Base-by-base conservation (phyloP, 2,329 filamentous ascomycete genomes). In the Colletotrichum chrysophilum region DNA sequence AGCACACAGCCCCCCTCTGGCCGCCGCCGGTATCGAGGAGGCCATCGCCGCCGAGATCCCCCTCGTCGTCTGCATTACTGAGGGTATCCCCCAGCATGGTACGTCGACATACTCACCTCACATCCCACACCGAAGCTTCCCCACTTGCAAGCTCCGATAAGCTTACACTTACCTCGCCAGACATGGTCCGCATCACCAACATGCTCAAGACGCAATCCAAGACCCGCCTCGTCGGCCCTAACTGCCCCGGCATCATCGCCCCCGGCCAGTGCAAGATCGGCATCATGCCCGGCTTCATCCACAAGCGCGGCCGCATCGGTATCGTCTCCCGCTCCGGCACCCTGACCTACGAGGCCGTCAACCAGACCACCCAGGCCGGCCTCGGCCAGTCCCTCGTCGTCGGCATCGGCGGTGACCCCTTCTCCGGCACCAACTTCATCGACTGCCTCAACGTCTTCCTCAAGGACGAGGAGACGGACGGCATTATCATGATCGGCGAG, bases 401-500 rank as follows among this genome's bases (percentile, higher is more conserved):
- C 82, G 97, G 97, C 84, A 98, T 99, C 82, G 97, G 97, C 79
- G 97, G 97, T 88, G 97, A 99, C 88, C 97, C 97, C 82, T 99
- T 99, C 91, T 96, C 94, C 83, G 97, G 97, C 82, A 98, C 97
- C 88, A 98, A 98, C 92, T 99, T 98, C 91, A 98, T 99, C 88
- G 97, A 99, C 92, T 98, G 96, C 91, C 91, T 99, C 81, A 94
- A 95, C 85, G 95, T 98, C 84, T 99, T 99, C 93, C 92, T 98
- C 82, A 91, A 97, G 86, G 97, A 99, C 86, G 91, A 94, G 85
- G 95, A 98, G 89, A 99, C 97, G 52, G 97, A 99, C 85, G 97
- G 97, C 84, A 98, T 99, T 88, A 98, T 99, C 89, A 98, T 99
- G 97, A 98, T 99, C 86, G 97, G 97, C 85, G 97, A 98, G 90